Conservation (phyloP, 345 rosid genomes). For the Iberis pinnata region DNA sequence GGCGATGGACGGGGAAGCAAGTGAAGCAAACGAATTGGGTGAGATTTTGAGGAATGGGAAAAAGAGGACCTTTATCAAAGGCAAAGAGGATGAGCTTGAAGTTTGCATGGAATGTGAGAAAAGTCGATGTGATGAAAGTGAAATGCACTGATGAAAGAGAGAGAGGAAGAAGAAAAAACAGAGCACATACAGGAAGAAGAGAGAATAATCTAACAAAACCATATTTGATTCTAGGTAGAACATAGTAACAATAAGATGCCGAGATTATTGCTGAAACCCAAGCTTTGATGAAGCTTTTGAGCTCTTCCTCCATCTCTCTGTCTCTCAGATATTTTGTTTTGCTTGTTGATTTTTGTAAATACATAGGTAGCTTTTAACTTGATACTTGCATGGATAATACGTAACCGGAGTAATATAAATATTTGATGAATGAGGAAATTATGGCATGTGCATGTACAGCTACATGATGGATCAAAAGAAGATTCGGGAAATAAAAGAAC, state of each 20-base stretch:
- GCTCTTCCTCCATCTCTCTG: slow-evolving; percentile 19
- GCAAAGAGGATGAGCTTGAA: slow-evolving; percentile 43
- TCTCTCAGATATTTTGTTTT: not conserved
- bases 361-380: too few species aligned
- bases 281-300: not conserved
- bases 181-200: slow-evolving; percentile 34
- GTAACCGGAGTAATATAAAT: too few species aligned
- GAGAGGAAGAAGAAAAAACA: slow-evolving; percentile 42
- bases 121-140: too few species aligned
- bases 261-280: slow-evolving; percentile 3
- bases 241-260: slow-evolving; percentile 7
- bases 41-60: not conserved
- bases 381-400: too few species aligned
- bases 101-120: slow-evolving; percentile 34
- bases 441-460: too few species aligned
- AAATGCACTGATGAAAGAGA: too few species aligned
- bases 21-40: slow-evolving; percentile 26
- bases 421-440: too few species aligned
- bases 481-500: too few species aligned
- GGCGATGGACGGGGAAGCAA: slow-evolving; percentile 34
- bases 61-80: slow-evolving; percentile 30
- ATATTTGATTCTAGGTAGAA: slow-evolving; percentile 1
- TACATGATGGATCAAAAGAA: too few species aligned
- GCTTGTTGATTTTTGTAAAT: too few species aligned
- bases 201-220: slow-evolving; percentile 26